Evolutionary conservation across 164 flowering plant genomes (phyloP).

Genomic region (Cinnamomum chago): DNA sequence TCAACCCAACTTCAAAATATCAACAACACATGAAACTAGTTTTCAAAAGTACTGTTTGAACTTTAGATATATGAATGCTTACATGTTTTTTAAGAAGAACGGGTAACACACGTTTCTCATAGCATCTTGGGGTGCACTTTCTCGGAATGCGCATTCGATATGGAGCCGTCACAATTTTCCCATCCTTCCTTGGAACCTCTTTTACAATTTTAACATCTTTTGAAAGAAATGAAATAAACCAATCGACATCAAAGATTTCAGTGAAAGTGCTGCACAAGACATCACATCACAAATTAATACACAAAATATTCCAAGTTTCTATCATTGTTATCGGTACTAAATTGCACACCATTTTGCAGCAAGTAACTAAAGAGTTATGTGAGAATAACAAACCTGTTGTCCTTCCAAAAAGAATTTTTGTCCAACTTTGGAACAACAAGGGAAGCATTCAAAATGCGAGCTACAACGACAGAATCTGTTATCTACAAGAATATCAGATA

Average conservation of each 20-base stretch:
- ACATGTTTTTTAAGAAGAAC: slow-evolving; percentile 76
- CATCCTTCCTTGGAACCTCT: slow-evolving; percentile 52
- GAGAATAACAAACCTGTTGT: slow-evolving; percentile 59
- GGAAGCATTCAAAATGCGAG: slow-evolving; percentile 95
- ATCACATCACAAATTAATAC: slow-evolving; percentile 1
- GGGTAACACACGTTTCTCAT: slow-evolving; percentile 65
- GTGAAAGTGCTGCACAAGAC: slow-evolving; percentile 59
- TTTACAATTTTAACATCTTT: slow-evolving; percentile 75
- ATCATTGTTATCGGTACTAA: background rate
- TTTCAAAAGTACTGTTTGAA: background rate
- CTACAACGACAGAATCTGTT: slow-evolving; percentile 98
- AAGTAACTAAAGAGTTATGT: background rate
- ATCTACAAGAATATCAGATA: slow-evolving; percentile 43
- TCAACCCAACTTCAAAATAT: background rate
- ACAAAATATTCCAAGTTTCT: background rate
- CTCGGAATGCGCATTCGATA: slow-evolving; percentile 79
- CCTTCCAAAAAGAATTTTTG: slow-evolving; percentile 91
- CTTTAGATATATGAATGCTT: slow-evolving; percentile 27
- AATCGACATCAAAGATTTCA: slow-evolving; percentile 79
- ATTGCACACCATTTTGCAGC: slow-evolving; percentile 3
- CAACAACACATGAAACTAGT: background rate
- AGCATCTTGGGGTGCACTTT: slow-evolving; percentile 76
- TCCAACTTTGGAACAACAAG: slow-evolving; percentile 96
- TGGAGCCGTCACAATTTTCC: slow-evolving; percentile 34
- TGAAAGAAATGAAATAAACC: slow-evolving; percentile 64